Percentiles rank a stretch among this genome's conserved stretches.
phyloP scores from a whole-genome alignment of 257 asterid genomes.

The Solanum piurae region DNA sequence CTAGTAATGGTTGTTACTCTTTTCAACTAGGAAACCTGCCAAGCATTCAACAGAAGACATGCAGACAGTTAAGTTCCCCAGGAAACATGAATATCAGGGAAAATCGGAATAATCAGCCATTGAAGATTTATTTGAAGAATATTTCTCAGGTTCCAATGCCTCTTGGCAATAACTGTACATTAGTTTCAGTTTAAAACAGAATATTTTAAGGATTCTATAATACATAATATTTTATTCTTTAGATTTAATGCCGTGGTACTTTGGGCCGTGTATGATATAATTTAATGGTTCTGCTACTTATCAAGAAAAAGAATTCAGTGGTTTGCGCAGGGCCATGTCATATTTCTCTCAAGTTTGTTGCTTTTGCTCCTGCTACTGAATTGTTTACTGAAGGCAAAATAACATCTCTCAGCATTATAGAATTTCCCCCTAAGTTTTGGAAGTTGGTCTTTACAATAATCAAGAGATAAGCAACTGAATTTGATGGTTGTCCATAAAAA shows the following conservation, averaged over 20 bases:
- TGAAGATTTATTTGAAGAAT: constrained; percentile 15
- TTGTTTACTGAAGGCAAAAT: background rate
- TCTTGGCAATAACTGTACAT: background rate
- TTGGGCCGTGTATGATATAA: background rate
- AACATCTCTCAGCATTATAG: background rate
- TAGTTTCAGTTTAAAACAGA: background rate
- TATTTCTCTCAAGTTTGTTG: background rate
- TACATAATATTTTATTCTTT: background rate
- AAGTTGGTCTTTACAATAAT: background rate
- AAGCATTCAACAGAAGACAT: constrained; percentile 21
- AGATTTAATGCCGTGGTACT: background rate
- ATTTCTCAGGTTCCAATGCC: constrained; percentile 35
- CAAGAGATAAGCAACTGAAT: background rate
- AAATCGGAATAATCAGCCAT: constrained; percentile 14
- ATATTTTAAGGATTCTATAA: background rate
- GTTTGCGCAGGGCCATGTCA: background rate
- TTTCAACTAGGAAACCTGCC: constrained; percentile 41
- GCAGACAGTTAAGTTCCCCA: constrained; percentile 19
- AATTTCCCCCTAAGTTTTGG: background rate
- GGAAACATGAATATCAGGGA: constrained; percentile 12
- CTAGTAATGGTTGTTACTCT: background rate
- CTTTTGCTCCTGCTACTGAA: background rate
- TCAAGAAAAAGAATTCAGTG: background rate
- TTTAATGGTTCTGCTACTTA: background rate
- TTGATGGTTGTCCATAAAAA: background rate